Evolutionary conservation across 768 basidiomycete genomes (phyloP), one percentile per base, ranked within the genome.

Genomic region (Xerocomellus amylosporus): DNA sequence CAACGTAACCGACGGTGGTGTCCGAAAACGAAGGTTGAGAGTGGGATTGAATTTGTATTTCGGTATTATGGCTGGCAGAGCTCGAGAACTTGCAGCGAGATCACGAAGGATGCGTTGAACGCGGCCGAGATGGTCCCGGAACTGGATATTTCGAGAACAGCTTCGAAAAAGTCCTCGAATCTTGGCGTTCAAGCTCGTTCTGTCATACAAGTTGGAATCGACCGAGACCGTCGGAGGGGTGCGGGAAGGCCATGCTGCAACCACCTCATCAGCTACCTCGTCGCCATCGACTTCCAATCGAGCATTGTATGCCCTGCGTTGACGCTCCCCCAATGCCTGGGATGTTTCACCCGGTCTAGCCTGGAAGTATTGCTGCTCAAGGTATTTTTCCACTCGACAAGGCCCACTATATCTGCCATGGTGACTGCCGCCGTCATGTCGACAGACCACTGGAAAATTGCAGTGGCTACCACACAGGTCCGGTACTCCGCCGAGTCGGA

Each of bases 401-500:
- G 44, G 9, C 3, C 7, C 20, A 46, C 15, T 13, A 61, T 33
- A 19, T 51, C 17, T 6, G 22, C 38, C 22, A n/a, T 15, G 17
- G 15, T 44, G 12, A 33, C 20, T n/a, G n/a, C n/a, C 26, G 0
- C 26, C 4, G 24, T 6, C 13, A 45, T 31, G 10, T 54, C 17
- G 19, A 30, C 14, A 17, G 58, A 44, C 48, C 59, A 53, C 13
- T 4, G 3, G 14, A 28, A 52, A 28, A 64, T 24, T 5, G n/a
- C 6, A 8, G 26, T 28, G 1, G 58, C 64, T 10, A 46, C 51
- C 6, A 37, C 15, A 33, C 44, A 59, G 13, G 46, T 53, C 17
- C 49, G 49, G 40, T 42, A 37, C 36, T 64, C 60, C 8, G 45
- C 30, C 1, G 50, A 28, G 13, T 31, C 33, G 2, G 26, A 4